Evolutionary conservation across 1,139 yeast genomes (phyloP), one percentile per base, ranked within the genome.

Genomic region (Blastobotrys illinoisensis): DNA sequence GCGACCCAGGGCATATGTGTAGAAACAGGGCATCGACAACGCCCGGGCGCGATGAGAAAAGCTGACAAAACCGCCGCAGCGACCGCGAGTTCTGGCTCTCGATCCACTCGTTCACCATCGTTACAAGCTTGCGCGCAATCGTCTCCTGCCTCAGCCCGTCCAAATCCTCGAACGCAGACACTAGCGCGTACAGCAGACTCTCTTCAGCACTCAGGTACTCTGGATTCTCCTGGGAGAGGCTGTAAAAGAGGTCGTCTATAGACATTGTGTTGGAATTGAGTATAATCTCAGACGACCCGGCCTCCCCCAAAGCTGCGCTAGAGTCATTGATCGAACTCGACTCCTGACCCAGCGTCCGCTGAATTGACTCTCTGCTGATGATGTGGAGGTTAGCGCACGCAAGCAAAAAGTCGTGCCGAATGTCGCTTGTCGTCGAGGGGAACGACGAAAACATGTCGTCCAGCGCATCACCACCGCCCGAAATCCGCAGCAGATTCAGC

Each of bases 381-480:
- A 79, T 61, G 1, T 71, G 71, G 40, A 78, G 59, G 28, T 79
- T 74, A 18, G 81, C 72, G 58, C 85, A 76, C 14, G 80, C 74
- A 60, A 79, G 80, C 19, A 84, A 66, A 55, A 86, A 82, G 18
- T 76, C 79, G 58, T 80, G 83, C 50, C 86, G 75, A 2, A 83
- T 72, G 61, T 80, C 85, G 21, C 72, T 65, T 36, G 75, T 71
- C 1, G 79, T 74, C 1, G 79, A 68, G 1, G 81, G 79, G 58
- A 76, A 77, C 0, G 75, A 67, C 1, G 75, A 64, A 56, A 75
- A 75, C 72, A 76, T 75, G 32, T 76, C 78, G 60, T 76, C 80
- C 40, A 74, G 62, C 47, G 73, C 77, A 50, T 68, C 67, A 6
- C 64, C 64, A 7, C 64, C 66, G 16, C 66, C 62, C 36, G 63